Base-by-base conservation (phyloP, 2,329 filamentous ascomycete species). In the Fusarium nygamai region DNA sequence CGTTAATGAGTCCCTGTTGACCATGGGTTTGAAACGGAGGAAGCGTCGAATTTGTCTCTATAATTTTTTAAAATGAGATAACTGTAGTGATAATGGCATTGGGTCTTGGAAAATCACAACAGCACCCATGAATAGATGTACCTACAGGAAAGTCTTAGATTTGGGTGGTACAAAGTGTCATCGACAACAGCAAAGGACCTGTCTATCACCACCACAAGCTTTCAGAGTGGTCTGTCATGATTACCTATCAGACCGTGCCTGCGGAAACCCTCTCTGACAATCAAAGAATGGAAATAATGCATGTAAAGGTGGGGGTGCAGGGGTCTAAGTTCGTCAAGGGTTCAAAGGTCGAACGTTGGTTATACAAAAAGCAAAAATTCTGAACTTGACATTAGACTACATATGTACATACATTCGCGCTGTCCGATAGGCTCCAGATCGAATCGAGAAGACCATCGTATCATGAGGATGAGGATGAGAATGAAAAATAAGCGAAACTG, bases 291-390 rank as follows among this genome's bases (percentile, higher is more conserved):
- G 14, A 69, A 64, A 61, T 41, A 43, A 61, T 48, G 29, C 38
- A 38, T 43, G 29, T 44, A 44, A 70, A 60, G 54, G 69, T 60
- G 69, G 46, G 66, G 66, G 57, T 34, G 44, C 69, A 67, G 33
- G 54, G 47, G 34, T 67, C 51, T 13, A 46, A 53, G 69, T 58
- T 53, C 33, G 41, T 61, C 59, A 72, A 61, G 69, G 70, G 69
- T 69, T 48, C 50, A 65, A 50, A 34, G 60, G 39, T 47, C 29
- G 47, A 59, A 33, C 50, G 41, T 46, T 47, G 51, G 61, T 70
- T 57, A 22, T 24, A 54, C 66, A 33, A 50, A 43, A 50, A 65
- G 53, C 47, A 59, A 61, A 64, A 51, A 64, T 43, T n/a, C 29
- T 46, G n/a, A 34, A 31, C 22, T 47, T 44, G 43, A 51, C 41